phyloP scores from a whole-genome alignment of 495 filamentous ascomycete genomes.

The Penicillium roqueforti region DNA sequence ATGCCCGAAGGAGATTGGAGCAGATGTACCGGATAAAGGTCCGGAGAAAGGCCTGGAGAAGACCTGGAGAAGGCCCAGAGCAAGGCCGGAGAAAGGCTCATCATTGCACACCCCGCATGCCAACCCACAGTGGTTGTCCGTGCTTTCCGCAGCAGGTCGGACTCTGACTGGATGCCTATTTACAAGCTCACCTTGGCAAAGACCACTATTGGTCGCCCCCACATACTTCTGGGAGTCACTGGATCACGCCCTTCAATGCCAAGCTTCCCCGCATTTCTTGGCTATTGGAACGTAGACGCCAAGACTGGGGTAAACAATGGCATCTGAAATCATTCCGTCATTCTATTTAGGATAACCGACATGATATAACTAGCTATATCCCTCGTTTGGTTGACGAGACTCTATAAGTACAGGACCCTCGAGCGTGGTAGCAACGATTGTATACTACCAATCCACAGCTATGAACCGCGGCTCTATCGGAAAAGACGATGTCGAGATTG shows the following conservation, averaged over 20 bases:
- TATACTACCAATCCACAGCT: background rate
- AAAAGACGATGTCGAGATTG: slow-evolving; percentile 14
- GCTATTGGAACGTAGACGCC: background rate
- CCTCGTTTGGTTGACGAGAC: background rate
- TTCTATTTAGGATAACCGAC: background rate
- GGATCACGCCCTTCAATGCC: background rate
- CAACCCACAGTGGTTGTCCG: background rate
- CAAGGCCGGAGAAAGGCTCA: background rate
- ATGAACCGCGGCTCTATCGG: slow-evolving; percentile 7
- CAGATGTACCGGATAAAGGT: background rate
- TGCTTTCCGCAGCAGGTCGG: background rate
- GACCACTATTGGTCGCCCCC: background rate
- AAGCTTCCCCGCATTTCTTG: background rate
- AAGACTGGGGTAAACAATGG: background rate
- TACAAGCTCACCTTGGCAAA: background rate
- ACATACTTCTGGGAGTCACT: background rate
- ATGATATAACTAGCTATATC: background rate
- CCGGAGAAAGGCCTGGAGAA: background rate
- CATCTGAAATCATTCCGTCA: background rate
- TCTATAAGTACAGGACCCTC: background rate
- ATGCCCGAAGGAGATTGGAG: background rate
- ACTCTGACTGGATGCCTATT: slow-evolving; percentile 2
- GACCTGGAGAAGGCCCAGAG: background rate
- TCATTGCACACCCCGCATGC: background rate
- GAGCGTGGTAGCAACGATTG: background rate